A percentile compares a stretch with the other conserved stretches of the same genome.
phyloP scores from a whole-genome alignment of 2,329 filamentous ascomycete genomes.

The Pseudogymnoascus sp. region DNA sequence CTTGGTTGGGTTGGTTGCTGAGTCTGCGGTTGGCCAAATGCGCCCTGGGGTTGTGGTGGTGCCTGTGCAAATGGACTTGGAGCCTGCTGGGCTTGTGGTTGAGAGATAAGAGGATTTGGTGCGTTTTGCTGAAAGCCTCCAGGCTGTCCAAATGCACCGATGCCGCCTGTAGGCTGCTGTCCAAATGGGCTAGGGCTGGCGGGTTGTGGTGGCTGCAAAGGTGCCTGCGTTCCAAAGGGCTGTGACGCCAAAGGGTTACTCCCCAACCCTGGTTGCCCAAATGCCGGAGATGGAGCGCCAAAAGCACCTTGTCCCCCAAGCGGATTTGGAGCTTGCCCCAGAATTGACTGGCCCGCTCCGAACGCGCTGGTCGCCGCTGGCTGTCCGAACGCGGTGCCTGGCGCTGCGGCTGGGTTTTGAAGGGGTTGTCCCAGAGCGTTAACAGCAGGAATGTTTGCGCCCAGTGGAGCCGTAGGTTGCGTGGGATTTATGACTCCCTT shows the following conservation, averaged over 20 bases:
- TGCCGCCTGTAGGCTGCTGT: slow-evolving; percentile 25
- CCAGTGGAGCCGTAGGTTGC: not conserved
- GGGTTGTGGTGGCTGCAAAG: slow-evolving; percentile 25
- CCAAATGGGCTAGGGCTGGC: slow-evolving; percentile 35
- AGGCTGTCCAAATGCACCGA: slow-evolving; percentile 12
- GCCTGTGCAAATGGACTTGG: not conserved
- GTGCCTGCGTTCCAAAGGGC: slow-evolving; percentile 8
- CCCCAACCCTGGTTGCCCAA: slow-evolving; percentile 1
- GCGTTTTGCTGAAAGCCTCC: slow-evolving; percentile 29
- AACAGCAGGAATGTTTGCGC: slow-evolving; percentile 14
- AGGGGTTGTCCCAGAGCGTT: slow-evolving; percentile 25
- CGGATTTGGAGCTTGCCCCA: slow-evolving; percentile 27
- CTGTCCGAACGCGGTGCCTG: too few species aligned
- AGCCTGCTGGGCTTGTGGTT: not conserved
- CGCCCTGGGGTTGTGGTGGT: not conserved
- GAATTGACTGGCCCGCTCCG: slow-evolving; percentile 30
- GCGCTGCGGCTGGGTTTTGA: not conserved
- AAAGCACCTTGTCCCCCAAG: slow-evolving; percentile 26
- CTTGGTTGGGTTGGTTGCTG: slow-evolving; percentile 4
- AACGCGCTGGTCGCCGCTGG: slow-evolving; percentile 26
- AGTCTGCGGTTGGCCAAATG: not conserved
- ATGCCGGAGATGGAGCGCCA: slow-evolving; percentile 18
- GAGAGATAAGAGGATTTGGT: slow-evolving; percentile 20
- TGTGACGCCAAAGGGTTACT: slow-evolving; percentile 10
- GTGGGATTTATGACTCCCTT: slow-evolving; percentile 26